phyloP scores from a whole-genome alignment of 805 yeast genomes.

The Saccharomycopsis oosterbeekiorum region DNA sequence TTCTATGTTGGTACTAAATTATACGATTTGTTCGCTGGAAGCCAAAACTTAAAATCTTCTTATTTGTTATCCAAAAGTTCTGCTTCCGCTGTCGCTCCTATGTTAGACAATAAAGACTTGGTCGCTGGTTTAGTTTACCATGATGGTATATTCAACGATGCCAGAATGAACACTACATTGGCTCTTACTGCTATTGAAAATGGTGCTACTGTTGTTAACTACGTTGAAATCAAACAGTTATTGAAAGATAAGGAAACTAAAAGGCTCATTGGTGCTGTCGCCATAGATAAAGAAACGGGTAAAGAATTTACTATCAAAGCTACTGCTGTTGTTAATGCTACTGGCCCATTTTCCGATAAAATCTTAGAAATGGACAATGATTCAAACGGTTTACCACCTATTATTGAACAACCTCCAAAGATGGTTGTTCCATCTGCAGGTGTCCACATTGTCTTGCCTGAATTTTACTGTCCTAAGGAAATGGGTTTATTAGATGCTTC shows the following conservation, averaged over 20 bases:
- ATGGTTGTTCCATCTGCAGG: constrained; percentile 95
- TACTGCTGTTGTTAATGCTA: constrained; percentile 77
- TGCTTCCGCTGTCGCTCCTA: constrained; percentile 72
- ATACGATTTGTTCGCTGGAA: constrained; percentile 90
- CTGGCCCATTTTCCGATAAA: constrained; percentile 87
- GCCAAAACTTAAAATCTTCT: constrained; percentile 70
- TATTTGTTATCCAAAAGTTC: constrained; percentile 58
- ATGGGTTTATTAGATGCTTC: constrained; percentile 87
- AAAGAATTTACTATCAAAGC: constrained; percentile 52
- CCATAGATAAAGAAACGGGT: constrained; percentile 61
- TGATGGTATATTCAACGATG: constrained; percentile 90
- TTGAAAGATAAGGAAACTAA: constrained; percentile 50
- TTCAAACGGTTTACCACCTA: constrained; percentile 54
- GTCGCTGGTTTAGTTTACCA: constrained; percentile 91
- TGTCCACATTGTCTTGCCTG: constrained; percentile 87
- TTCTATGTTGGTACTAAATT: constrained; percentile 83
- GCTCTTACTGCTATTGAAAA: constrained; percentile 77
- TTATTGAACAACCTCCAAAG: constrained; percentile 40
- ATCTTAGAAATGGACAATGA: constrained; percentile 79
- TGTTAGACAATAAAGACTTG: constrained; percentile 66
- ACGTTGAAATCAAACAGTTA: constrained; percentile 70
- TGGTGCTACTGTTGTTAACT: constrained; percentile 87
- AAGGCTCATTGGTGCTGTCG: constrained; percentile 66
- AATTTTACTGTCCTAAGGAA: constrained; percentile 78
- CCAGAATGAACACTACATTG: constrained; percentile 79